Evolutionary conservation across 1,284 basidiomycete genomes (phyloP).

Genomic region (Coniferiporia sulphurascens): DNA sequence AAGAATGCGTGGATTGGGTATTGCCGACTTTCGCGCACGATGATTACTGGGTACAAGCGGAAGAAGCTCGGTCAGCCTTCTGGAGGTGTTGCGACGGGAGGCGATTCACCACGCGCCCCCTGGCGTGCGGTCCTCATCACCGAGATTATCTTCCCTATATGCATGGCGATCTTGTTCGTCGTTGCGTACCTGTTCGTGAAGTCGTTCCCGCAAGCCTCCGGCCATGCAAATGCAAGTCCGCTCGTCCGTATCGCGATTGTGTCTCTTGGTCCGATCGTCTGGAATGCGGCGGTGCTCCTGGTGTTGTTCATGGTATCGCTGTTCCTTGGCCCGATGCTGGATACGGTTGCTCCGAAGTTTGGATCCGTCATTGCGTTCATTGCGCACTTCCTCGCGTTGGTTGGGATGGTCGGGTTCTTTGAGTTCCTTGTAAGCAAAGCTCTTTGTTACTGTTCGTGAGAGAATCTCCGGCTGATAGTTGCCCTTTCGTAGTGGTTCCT

Average conservation of each 20-base stretch:
- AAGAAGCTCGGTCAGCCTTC: slow-evolving; percentile 92
- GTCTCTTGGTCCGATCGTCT: slow-evolving; percentile 91
- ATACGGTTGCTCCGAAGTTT: slow-evolving; percentile 79
- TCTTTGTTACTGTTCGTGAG: slow-evolving; percentile 7
- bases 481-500: slow-evolving; percentile 74
- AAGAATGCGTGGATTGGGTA: slow-evolving; percentile 98
- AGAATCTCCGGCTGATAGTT: neutral
- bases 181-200: slow-evolving; percentile 90
- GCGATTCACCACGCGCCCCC: slow-evolving; percentile 82
- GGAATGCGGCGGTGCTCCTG: slow-evolving; percentile 88
- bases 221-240: slow-evolving; percentile 62
- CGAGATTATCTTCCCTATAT: slow-evolving; percentile 82
- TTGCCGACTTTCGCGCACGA: slow-evolving; percentile 88
- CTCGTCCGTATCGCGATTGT: slow-evolving; percentile 92
- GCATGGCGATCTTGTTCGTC: slow-evolving; percentile 80
- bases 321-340: slow-evolving; percentile 90
- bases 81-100: slow-evolving; percentile 77
- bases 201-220: slow-evolving; percentile 72
- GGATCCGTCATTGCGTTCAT: slow-evolving; percentile 87
- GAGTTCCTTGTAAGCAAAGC: slow-evolving; percentile 77
- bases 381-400: slow-evolving; percentile 73
- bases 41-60: slow-evolving; percentile 97
- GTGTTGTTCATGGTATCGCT: slow-evolving; percentile 86
- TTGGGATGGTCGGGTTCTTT: slow-evolving; percentile 90
- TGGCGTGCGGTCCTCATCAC: slow-evolving; percentile 88